These are phyloP conservation scores for Apiotrichum veenhuisii DNA, from an alignment of 1,284 basidiomycete species.

Conservation along the genomic window DNA sequence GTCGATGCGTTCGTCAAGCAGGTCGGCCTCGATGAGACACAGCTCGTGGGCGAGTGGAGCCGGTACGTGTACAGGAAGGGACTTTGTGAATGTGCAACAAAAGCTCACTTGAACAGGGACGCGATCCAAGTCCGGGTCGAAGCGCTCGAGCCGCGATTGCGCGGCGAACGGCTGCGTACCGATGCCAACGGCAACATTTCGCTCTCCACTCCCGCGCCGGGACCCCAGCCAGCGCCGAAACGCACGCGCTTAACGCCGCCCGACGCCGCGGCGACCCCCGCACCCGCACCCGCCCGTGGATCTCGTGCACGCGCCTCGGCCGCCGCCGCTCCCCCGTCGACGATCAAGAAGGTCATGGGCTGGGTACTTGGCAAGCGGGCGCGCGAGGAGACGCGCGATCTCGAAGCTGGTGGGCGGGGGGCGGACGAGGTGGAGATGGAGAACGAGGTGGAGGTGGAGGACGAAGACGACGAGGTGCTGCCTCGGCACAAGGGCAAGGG, in stretches of 20 bases:
- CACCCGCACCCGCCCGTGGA: too few relatives aligned
- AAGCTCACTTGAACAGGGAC: background rate
- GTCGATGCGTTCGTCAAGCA: slow-evolving; percentile 9
- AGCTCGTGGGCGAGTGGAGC: slow-evolving; percentile 12
- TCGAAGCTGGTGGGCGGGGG: background rate
- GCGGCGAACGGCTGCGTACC: background rate
- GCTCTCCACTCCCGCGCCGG: background rate
- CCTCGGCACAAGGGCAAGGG: background rate
- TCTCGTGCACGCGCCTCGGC: too few relatives aligned
- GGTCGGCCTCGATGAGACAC: background rate
- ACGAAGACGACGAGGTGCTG: background rate
- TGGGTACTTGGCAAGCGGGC: slow-evolving; percentile 5
- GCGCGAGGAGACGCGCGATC: background rate
- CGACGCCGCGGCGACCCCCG: too few relatives aligned
- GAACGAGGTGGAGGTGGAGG: background rate
- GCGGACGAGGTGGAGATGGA: background rate
- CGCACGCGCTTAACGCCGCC: background rate
- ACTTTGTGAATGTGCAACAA: background rate
- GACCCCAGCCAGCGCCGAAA: too few relatives aligned
- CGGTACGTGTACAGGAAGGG: background rate
- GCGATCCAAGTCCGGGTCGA: slow-evolving; percentile 4
- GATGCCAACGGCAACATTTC: background rate
- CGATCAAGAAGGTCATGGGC: slow-evolving; percentile 11
- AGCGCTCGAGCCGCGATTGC: background rate
- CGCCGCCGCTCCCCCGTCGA: slow-evolving; percentile 3